These are phyloP conservation scores for Ustilago shanxiensis DNA, from an alignment of 1,284 basidiomycete species.

Conservation along the genomic window DNA sequence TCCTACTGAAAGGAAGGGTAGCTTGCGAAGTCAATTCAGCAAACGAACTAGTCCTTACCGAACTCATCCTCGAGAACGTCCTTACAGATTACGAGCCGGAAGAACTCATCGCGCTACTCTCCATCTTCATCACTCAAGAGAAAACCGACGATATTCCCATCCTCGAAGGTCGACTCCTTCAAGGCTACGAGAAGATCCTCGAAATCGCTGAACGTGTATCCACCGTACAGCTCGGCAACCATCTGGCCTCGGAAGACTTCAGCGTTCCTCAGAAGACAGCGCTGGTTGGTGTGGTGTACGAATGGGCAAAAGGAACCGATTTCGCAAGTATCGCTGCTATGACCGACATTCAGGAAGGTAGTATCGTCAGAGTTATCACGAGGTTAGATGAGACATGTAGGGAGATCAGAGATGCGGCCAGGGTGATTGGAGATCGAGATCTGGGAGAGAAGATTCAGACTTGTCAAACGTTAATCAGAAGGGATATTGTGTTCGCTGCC, in stretches of 20 bases:
- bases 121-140: slow-evolving; percentile 96
- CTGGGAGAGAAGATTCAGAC: slow-evolving; percentile 98
- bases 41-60: slow-evolving; percentile 87
- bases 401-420: slow-evolving; percentile 94
- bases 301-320: slow-evolving; percentile 98
- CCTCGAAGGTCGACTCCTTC: slow-evolving; percentile 79
- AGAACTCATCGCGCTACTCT: slow-evolving; percentile 96
- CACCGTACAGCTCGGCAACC: slow-evolving; percentile 80
- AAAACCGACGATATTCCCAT: slow-evolving; percentile 89
- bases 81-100: slow-evolving; percentile 90
- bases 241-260: slow-evolving; percentile 72
- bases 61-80: slow-evolving; percentile 95
- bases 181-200: slow-evolving; percentile 82
- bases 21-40: slow-evolving; percentile 99
- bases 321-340: slow-evolving; percentile 92
- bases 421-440: slow-evolving; percentile 95
- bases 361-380: slow-evolving; percentile 95
- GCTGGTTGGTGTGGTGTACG: slow-evolving; percentile 93
- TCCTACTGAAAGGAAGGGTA: slow-evolving; percentile 94
- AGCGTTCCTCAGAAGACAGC: slow-evolving; percentile 72
- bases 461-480: slow-evolving; percentile 84
- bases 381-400: slow-evolving; percentile 96
- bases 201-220: slow-evolving; percentile 86
- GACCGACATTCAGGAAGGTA: slow-evolving; percentile 96
- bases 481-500: slow-evolving; percentile 68